A percentile compares a stretch with the other conserved stretches of the same genome.
These are phyloP conservation scores for Colletotrichum sp. DNA, from an alignment of 2,329 filamentous ascomycete species.

Conservation along the genomic window DNA sequence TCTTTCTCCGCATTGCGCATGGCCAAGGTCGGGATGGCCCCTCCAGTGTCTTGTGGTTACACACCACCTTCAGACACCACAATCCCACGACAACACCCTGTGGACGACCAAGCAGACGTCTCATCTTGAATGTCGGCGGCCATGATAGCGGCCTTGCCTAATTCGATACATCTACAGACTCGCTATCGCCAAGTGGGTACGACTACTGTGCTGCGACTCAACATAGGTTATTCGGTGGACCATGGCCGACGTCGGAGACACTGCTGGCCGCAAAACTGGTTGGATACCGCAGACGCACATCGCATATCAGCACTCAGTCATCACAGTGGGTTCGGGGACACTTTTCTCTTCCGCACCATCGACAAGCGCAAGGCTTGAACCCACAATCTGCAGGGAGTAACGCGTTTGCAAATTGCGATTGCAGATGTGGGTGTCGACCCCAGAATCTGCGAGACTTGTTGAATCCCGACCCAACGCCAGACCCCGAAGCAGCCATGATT, in stretches of 20 bases:
- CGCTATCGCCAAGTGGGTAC: not conserved
- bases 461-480: conserved; percentile 6
- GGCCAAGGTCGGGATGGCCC: not conserved
- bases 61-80: not conserved
- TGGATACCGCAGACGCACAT: not conserved
- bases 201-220: not conserved
- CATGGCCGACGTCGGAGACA: conserved; percentile 11
- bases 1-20: not conserved
- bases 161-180: not conserved
- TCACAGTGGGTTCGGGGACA: not conserved
- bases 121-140: not conserved
- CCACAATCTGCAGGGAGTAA: not conserved
- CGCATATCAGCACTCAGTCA: not conserved
- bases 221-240: conserved; percentile 15
- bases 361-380: not conserved
- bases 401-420: conserved; percentile 5
- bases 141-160: not conserved
- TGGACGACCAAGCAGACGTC: not conserved
- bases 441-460: conserved; percentile 12
- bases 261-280: not conserved
- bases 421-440: conserved; percentile 11
- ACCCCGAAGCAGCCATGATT: conserved; percentile 5
- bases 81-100: not conserved
- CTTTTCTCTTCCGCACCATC: not conserved
- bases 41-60: not conserved